A percentile compares a stretch with the other conserved stretches of the same genome.
These are phyloP conservation scores for apple (Malus domestica) DNA, from an alignment of 306 rosid species.

Conservation along the genomic window ASM211411v1 NC_041800.1:21357733-21358232, in stretches of 20 bases:
- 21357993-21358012: fast-evolving
- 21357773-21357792: too few species aligned
- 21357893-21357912: fast-evolving
- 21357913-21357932: too few species aligned
- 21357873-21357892: fast-evolving
- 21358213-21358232: too few species aligned
- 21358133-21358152: too few species aligned
- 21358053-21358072: too few species aligned
- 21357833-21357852: fast-evolving
- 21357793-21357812: fast-evolving
- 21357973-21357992: too few species aligned
- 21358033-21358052: fast-evolving
- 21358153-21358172: too few species aligned
- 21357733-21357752: too few species aligned
- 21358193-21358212: fast-evolving
- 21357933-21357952: too few species aligned
- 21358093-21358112: fast-evolving
- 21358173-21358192: too few species aligned
- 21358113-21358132: fast-evolving
- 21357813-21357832: fast-evolving
- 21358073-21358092: too few species aligned
- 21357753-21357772: fast-evolving
- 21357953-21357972: fast-evolving
- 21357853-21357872: fast-evolving
- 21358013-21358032: fast-evolving